Percentiles rank a stretch among this genome's conserved stretches.
phyloP scores from a whole-genome alignment of 371 early-diverging fungal genomes.

The Nematocida parisii region DNA sequence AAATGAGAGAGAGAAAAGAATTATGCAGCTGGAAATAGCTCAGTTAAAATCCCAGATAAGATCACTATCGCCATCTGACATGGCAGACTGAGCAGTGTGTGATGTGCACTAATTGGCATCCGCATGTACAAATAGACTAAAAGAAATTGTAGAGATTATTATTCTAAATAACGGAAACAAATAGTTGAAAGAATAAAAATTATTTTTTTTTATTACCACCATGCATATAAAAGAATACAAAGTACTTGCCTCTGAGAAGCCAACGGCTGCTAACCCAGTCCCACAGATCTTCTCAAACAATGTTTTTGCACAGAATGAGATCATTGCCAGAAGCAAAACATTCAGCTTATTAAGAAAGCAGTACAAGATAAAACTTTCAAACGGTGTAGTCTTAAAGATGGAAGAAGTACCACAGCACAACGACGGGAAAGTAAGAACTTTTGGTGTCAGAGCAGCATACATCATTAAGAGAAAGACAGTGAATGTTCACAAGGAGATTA shows the following conservation, averaged over 20 bases:
- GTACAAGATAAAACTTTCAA: constrained; percentile 95
- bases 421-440: constrained; percentile 85
- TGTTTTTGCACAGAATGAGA: constrained; percentile 94
- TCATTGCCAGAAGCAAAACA: constrained; percentile 95
- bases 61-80: not conserved
- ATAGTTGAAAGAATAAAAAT: constrained; percentile 15
- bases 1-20: constrained; percentile 46
- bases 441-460: constrained; percentile 96
- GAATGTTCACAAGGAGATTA: constrained; percentile 99
- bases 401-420: constrained; percentile 93
- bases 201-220: constrained; percentile 58
- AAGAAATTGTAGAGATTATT: too few species aligned
- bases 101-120: too few species aligned
- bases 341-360: constrained; percentile 96
- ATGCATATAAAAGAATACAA: constrained; percentile 69
- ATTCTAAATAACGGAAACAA: not conserved
- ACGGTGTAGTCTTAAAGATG: constrained; percentile 88
- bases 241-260: constrained; percentile 70
- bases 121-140: too few species aligned
- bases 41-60: constrained; percentile 31
- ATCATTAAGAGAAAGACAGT: constrained; percentile 96
- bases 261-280: constrained; percentile 81
- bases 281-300: constrained; percentile 96
- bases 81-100: not conserved
- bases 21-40: constrained; percentile 48